A percentile compares a stretch with the other conserved stretches of the same genome.
These are phyloP conservation scores for Lasiodiplodia sp. DNA, from an alignment of 2,329 filamentous ascomycete genomes.

Conservation along the genomic window DNA sequence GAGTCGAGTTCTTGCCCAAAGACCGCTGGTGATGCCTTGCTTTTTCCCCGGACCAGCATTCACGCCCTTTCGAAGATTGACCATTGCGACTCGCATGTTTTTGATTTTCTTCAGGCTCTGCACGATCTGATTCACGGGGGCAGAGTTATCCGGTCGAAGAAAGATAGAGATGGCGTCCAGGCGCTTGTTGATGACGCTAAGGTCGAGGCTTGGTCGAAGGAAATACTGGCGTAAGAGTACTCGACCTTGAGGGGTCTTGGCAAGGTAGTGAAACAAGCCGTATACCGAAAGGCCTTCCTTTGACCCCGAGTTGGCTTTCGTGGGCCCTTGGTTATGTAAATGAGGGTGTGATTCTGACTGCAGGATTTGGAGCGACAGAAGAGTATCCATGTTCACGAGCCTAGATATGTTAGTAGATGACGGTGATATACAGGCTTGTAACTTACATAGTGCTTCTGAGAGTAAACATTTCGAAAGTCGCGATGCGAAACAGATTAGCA, in stretches of 20 bases:
- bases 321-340: slow-evolving; percentile 75
- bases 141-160: slow-evolving; percentile 70
- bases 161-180: slow-evolving; percentile 74
- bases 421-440: not conserved
- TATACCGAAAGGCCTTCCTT: slow-evolving; percentile 88
- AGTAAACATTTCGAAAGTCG: slow-evolving; percentile 76
- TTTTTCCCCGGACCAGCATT: slow-evolving; percentile 60
- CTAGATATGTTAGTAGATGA: slow-evolving; percentile 53
- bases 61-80: slow-evolving; percentile 80
- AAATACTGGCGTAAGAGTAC: slow-evolving; percentile 78
- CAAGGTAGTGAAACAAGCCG: slow-evolving; percentile 78
- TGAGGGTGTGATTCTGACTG: slow-evolving; percentile 84
- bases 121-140: slow-evolving; percentile 62
- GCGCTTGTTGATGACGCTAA: slow-evolving; percentile 72
- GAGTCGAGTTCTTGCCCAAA: slow-evolving; percentile 75
- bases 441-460: slow-evolving; percentile 67
- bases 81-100: slow-evolving; percentile 74
- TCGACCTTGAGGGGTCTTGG: slow-evolving; percentile 81
- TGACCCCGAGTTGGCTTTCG: slow-evolving; percentile 64
- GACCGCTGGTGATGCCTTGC: slow-evolving; percentile 67
- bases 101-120: slow-evolving; percentile 73
- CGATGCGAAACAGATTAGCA: slow-evolving; percentile 65
- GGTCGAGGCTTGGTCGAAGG: slow-evolving; percentile 75
- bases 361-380: slow-evolving; percentile 84
- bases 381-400: slow-evolving; percentile 82